Evolutionary conservation across 345 rosid species (phyloP).

Genomic region (Physaria fendleri): DNA sequence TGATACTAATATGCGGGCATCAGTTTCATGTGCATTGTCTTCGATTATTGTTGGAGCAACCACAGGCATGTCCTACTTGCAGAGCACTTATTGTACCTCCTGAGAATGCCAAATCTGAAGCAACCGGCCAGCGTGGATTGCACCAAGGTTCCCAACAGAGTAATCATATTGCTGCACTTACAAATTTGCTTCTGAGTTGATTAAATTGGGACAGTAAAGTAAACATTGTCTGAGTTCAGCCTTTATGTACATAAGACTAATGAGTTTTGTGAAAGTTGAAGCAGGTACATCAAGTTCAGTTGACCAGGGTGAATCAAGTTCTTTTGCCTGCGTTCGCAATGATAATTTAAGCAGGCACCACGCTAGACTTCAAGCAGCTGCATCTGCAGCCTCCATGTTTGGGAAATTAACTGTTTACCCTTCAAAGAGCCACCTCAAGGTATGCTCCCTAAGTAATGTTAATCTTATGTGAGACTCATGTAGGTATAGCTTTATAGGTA

Average conservation of each 20-base stretch:
- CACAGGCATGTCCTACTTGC: slow-evolving; percentile 96
- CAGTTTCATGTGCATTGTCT: slow-evolving; percentile 96
- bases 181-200: no score
- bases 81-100: slow-evolving; percentile 91
- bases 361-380: slow-evolving; percentile 87
- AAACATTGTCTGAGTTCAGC: slow-evolving; percentile 3
- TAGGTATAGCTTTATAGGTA: background rate
- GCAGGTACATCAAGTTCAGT: slow-evolving; percentile 37
- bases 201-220: no score
- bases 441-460: slow-evolving; percentile 17
- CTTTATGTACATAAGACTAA: background rate
- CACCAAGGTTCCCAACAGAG: slow-evolving; percentile 56
- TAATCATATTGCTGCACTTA: slow-evolving; percentile 16
- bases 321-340: slow-evolving; percentile 30
- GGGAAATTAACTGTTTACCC: slow-evolving; percentile 88
- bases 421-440: slow-evolving; percentile 69
- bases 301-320: no score
- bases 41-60: slow-evolving; percentile 96
- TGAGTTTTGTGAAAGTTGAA: slow-evolving; percentile 28
- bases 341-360: slow-evolving; percentile 55
- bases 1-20: slow-evolving; percentile 91
- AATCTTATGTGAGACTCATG: background rate
- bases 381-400: slow-evolving; percentile 79
- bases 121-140: slow-evolving; percentile 53
- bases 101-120: slow-evolving; percentile 52